Base-by-base conservation (phyloP, 306 rosid genomes). In the Cyclanthera cordifolia region DNA sequence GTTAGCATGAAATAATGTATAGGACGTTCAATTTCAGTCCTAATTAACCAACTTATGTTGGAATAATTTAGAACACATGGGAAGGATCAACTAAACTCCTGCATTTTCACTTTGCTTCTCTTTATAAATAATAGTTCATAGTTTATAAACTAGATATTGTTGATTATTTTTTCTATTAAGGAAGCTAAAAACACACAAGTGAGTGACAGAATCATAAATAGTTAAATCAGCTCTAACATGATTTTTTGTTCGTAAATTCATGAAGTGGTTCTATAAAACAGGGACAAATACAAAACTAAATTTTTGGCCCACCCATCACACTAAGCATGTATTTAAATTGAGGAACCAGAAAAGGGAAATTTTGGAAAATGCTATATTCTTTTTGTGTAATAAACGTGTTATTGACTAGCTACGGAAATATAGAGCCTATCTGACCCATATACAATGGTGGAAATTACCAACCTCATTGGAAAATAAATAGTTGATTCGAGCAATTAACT, bases 401-500 rank as follows among this genome's bases (percentile, higher is more conserved):
- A 67, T 21, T 45, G 50, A 67, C 72, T 48, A 47, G 16, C 43
- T 8, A 65, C 48, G 37, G 21, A 46, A 59, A 12, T 48, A 41
- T 15, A 48, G 67, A 32, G 17, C 47, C 28, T 52, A 16, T 24
- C 13, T 19, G 45, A 65, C 53, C 76, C 32, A 19, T 30, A 32
- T 60, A 65, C 48, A 9, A 19, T 21, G 54, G 72, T 52, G 47
- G 67, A 64, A 72, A 75, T 72, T 45, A 85, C 83, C 78, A 73
- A 89, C 98, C 81, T 84, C 82, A 3, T 87, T 85, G n/a, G 98
- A 85, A 79, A 92, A 89, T 68, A 89, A 41, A 74, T 55, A 58
- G 4, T 63, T 24, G 32, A 92, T 6, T 71, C 90, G 87, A 71
- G 75, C 53, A 53, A 82, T 86, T 74, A 92, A 76, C 53, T 73